Conservation (phyloP, 345 rosid species). For the Isatis tinctoria region DNA sequence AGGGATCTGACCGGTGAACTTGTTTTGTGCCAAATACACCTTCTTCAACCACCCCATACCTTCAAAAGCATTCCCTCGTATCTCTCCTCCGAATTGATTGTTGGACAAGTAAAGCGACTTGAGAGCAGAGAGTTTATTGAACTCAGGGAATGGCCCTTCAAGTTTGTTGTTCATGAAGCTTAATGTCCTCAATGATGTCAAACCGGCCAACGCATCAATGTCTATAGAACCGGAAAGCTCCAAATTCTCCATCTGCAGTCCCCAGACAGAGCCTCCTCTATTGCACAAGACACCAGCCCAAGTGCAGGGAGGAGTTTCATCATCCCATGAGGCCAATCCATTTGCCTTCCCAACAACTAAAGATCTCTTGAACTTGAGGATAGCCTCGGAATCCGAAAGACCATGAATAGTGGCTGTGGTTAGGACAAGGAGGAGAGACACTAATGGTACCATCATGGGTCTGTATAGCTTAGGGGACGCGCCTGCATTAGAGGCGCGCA, state of each 20-base stretch:
- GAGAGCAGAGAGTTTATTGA: constrained; percentile 46
- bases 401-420: constrained; percentile 26
- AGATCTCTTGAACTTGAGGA: constrained; percentile 59
- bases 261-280: constrained; percentile 44
- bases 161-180: constrained; percentile 65
- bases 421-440: constrained; percentile 17
- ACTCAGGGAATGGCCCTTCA: constrained; percentile 53
- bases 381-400: constrained; percentile 44
- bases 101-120: constrained; percentile 55
- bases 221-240: constrained; percentile 60
- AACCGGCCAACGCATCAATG: constrained; percentile 31
- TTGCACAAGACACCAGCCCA: constrained; percentile 73
- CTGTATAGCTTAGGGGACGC: constrained; percentile 32
- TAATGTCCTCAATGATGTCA: constrained; percentile 50
- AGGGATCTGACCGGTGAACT: constrained; percentile 64
- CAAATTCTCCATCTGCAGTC: constrained; percentile 61
- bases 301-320: constrained; percentile 40
- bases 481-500: constrained; percentile 40
- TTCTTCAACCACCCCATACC: constrained; percentile 65
- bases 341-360: constrained; percentile 29
- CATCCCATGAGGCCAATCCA: constrained; percentile 44
- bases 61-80: constrained; percentile 51
- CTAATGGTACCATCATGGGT: constrained; percentile 24
- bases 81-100: constrained; percentile 61
- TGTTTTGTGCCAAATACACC: constrained; percentile 48